These are phyloP conservation scores for Coemansia sp. DNA, from an alignment of 192 early-diverging fungal genomes.

Conservation along the genomic window DNA sequence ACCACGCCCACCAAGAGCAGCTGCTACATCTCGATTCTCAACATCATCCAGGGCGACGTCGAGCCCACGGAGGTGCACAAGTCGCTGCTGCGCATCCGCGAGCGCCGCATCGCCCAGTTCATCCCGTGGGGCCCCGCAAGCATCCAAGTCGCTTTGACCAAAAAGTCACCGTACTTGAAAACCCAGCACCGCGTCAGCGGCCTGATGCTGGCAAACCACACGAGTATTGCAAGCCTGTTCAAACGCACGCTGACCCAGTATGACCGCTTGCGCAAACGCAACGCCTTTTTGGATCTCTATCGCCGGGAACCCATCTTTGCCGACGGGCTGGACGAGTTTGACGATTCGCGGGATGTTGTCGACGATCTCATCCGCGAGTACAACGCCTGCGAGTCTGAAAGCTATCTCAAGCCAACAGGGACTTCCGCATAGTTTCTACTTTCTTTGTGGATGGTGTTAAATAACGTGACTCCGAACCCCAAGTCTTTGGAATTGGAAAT, in stretches of 20 bases:
- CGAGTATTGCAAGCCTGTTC: slow-evolving; percentile 90
- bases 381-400: slow-evolving; percentile 87
- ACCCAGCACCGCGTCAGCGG: slow-evolving; percentile 93
- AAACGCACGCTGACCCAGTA: slow-evolving; percentile 90
- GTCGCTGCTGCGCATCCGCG: slow-evolving; percentile 90
- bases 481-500: no score
- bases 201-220: slow-evolving; percentile 98
- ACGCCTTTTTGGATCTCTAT: slow-evolving; percentile 96
- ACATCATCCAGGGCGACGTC: slow-evolving; percentile 98
- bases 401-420: slow-evolving; percentile 61
- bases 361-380: slow-evolving; percentile 93
- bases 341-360: slow-evolving; percentile 83
- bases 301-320: slow-evolving; percentile 77
- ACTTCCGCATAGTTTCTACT: not conserved
- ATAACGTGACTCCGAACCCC: not conserved
- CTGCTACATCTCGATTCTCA: slow-evolving; percentile 97
- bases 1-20: slow-evolving; percentile 84
- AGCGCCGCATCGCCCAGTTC: slow-evolving; percentile 90
- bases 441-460: not conserved
- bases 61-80: slow-evolving; percentile 99
- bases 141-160: slow-evolving; percentile 95
- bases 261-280: slow-evolving; percentile 89
- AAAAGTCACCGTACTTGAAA: slow-evolving; percentile 89
- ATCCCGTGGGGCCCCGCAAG: slow-evolving; percentile 99
- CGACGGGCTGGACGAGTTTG: slow-evolving; percentile 89